Percentiles rank a stretch among this genome's conserved stretches.
phyloP scores from a whole-genome alignment of 768 basidiomycete genomes.

The Termitomyces sp. region DNA sequence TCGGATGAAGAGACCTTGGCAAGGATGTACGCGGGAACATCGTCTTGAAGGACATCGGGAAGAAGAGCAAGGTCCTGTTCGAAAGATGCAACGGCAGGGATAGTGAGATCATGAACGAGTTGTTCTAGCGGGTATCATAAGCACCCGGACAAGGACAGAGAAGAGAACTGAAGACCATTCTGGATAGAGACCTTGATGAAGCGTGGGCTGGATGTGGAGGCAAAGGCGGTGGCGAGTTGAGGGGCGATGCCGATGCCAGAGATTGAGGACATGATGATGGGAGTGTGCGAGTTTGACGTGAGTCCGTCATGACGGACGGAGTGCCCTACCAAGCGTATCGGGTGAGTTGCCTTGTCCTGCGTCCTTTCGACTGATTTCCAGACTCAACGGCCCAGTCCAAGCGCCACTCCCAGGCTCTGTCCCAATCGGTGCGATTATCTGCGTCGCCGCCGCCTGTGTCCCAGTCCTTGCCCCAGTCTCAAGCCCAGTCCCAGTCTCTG shows the following conservation, averaged over 20 bases:
- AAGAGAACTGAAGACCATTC: constrained; percentile 51
- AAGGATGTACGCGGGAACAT: constrained; percentile 73
- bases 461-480: constrained; percentile 24
- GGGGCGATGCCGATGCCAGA: constrained; percentile 68
- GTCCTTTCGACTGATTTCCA: neutral
- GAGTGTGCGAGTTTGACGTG: neutral
- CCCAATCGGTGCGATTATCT: neutral
- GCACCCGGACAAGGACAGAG: constrained; percentile 6
- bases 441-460: neutral
- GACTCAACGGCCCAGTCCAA: neutral
- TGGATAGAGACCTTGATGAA: constrained; percentile 77
- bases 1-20: constrained; percentile 56
- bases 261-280: constrained; percentile 58
- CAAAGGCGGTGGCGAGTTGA: constrained; percentile 55
- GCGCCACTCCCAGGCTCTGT: constrained; percentile 10
- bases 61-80: constrained; percentile 59
- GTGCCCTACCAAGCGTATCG: constrained; percentile 53
- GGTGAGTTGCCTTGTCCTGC: constrained; percentile 22
- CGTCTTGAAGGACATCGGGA: constrained; percentile 50
- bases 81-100: constrained; percentile 49
- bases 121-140: constrained; percentile 46
- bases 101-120: constrained; percentile 56
- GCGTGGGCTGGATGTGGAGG: constrained; percentile 55
- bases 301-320: constrained; percentile 23
- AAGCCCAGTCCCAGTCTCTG: neutral